Evolutionary conservation across 2,329 filamentous ascomycete genomes (phyloP), one percentile per base, ranked within the genome.

Genomic region (Stromatinia cepivora): DNA sequence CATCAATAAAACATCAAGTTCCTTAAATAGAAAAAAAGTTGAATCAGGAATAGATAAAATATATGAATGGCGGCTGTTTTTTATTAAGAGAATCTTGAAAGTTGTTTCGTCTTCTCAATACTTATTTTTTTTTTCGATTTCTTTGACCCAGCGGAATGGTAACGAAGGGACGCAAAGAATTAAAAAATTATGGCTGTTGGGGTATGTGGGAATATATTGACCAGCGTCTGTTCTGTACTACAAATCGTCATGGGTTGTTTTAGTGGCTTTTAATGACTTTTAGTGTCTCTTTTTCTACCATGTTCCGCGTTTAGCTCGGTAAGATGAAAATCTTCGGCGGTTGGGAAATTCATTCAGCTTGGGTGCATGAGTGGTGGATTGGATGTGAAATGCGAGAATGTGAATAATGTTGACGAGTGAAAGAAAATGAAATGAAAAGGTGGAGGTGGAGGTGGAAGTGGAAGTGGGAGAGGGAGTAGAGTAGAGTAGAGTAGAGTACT

Each of bases 191-290:
- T 65, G 71, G 67, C 66, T 72, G 76, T 76, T 72, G 75, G 75
- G 75, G 71, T 71, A 71, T 42, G 71, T 72, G 75, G 74, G 76
- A 48, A 67, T 76, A 77, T 77, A 76, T 77, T 76, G 73, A 75
- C 69, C 72, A 73, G 74, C 71, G 71, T 69, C 73, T 73, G 71
- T 71, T 52, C 67, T 34, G 70, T 68, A 67, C 71, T 75, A 72
- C 72, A 74, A 75, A 72, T 76, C 73, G 72, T 75, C 74, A 75
- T 76, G 74, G 74, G 74, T 71, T 17, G 17, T 39, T 52, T 52
- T 52, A 52, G 61, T 63, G 61, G 46, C 48, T 52, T 52, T 58
- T 25, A 17, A 39, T n/a, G 36, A 11, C 39, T 42, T 58, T 36
- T 52, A 52, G 61, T 63, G 61, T 31, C 46, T 52, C 61, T 52